These are phyloP conservation scores for Arthrobotrys iridis DNA, from an alignment of 2,329 filamentous ascomycete genomes.

Conservation along the genomic window DNA sequence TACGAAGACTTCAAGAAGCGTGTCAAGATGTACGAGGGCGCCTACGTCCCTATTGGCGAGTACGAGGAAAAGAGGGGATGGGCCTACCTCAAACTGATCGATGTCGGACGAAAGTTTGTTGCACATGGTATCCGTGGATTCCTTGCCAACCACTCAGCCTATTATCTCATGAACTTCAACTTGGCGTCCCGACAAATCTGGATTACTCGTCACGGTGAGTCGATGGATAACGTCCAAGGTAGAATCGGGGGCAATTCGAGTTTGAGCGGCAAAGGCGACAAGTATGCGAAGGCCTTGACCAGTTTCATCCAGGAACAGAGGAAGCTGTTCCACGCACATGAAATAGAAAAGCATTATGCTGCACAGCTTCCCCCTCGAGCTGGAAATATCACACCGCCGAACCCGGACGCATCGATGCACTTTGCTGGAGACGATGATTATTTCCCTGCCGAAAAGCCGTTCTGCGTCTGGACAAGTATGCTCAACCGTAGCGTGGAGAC, in stretches of 20 bases:
- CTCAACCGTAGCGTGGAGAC: conserved; percentile 88
- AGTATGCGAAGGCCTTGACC: conserved; percentile 81
- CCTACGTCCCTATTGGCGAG: conserved; percentile 87
- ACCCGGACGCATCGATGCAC: conserved; percentile 67
- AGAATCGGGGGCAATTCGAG: conserved; percentile 92
- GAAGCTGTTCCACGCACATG: conserved; percentile 56
- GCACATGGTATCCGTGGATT: conserved; percentile 92
- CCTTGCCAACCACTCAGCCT: conserved; percentile 88
- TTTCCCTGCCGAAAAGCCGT: conserved; percentile 81
- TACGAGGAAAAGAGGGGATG: conserved; percentile 91
- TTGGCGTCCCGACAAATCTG: conserved; percentile 94
- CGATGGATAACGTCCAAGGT: conserved; percentile 82
- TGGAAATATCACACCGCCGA: conserved; percentile 92
- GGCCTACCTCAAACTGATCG: conserved; percentile 95
- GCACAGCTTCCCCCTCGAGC: conserved; percentile 84
- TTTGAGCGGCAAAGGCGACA: conserved; percentile 80
- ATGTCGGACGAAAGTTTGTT: conserved; percentile 93
- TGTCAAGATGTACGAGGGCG: conserved; percentile 91
- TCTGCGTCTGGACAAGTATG: conserved; percentile 99
- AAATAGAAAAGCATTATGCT: conserved; percentile 57
- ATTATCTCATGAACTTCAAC: conserved; percentile 96
- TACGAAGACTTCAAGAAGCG: conserved; percentile 91
- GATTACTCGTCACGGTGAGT: conserved; percentile 93
- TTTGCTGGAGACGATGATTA: conserved; percentile 60
- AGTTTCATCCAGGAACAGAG: conserved; percentile 72